A percentile compares a stretch with the other conserved stretches of the same genome.
These are phyloP conservation scores for Xylogone sp. DNA, from an alignment of 2,329 filamentous ascomycete genomes.

Conservation along the genomic window DNA sequence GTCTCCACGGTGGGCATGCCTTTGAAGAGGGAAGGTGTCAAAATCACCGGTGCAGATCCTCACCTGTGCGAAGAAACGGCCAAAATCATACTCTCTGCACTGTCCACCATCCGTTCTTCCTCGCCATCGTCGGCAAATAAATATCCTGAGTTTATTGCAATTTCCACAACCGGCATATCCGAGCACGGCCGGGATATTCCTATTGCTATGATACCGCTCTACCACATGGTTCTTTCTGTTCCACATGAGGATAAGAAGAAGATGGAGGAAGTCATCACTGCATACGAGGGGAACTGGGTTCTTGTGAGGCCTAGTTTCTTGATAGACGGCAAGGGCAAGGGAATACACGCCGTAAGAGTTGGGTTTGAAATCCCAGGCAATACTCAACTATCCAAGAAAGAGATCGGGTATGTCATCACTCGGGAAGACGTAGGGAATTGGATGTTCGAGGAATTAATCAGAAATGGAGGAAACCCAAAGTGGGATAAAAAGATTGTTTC, in stretches of 20 bases:
- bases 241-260: constrained; percentile 45
- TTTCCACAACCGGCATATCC: constrained; percentile 41
- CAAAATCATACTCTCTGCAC: constrained; percentile 38
- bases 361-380: constrained; percentile 18
- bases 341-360: constrained; percentile 16
- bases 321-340: constrained; percentile 22
- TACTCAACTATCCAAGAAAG: constrained; percentile 12
- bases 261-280: constrained; percentile 38
- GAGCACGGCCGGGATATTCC: constrained; percentile 38
- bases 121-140: not conserved
- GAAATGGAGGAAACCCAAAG: not conserved
- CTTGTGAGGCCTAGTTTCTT: constrained; percentile 26
- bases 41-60: constrained; percentile 39
- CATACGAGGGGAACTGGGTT: constrained; percentile 14
- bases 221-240: constrained; percentile 34
- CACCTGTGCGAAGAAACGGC: constrained; percentile 41
- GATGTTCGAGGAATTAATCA: constrained; percentile 24
- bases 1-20: constrained; percentile 43
- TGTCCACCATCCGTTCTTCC: constrained; percentile 2
- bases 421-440: constrained; percentile 32
- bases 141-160: constrained; percentile 34
- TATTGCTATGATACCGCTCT: constrained; percentile 38
- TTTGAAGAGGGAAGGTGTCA: constrained; percentile 21
- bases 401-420: constrained; percentile 31
- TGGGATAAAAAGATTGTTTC: not conserved